Evolutionary conservation across 441 rosid genomes (phyloP).

Genomic region (Syzygium syzygioides): DNA sequence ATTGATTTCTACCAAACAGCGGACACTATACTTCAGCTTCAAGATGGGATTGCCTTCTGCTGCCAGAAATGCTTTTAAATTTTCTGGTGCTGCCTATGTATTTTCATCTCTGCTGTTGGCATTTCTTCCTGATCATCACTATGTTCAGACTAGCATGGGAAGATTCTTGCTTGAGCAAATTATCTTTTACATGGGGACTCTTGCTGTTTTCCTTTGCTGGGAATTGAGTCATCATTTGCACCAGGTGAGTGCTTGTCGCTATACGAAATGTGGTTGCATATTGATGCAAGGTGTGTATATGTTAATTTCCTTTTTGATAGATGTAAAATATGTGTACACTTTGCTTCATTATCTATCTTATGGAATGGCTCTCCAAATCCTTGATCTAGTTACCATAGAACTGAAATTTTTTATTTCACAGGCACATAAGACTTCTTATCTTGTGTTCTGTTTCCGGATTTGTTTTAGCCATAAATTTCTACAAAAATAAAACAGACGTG

Average conservation of each 20-base stretch:
- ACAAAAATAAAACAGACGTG: background rate
- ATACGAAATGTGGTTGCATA: background rate
- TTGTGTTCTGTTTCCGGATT: background rate
- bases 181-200: conserved; percentile 42
- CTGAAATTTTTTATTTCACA: background rate
- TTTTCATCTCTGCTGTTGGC: conserved; percentile 35
- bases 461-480: background rate
- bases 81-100: conserved; percentile 42
- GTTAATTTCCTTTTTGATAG: background rate
- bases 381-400: background rate
- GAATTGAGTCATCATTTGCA: conserved; percentile 72
- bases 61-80: conserved; percentile 43
- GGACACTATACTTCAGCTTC: conserved; percentile 73
- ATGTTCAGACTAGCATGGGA: conserved; percentile 29
- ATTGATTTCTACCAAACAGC: conserved; percentile 32
- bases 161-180: conserved; percentile 48
- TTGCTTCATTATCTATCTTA: background rate
- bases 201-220: conserved; percentile 72
- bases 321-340: background rate
- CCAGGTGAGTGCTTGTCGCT: conserved; percentile 45
- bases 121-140: conserved; percentile 30
- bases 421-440: background rate
- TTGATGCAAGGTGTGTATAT: background rate
- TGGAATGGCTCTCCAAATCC: background rate
- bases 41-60: conserved; percentile 77